Conservation (phyloP, 2,329 filamentous ascomycete genomes). For the Hymenoscyphus albidus region DNA sequence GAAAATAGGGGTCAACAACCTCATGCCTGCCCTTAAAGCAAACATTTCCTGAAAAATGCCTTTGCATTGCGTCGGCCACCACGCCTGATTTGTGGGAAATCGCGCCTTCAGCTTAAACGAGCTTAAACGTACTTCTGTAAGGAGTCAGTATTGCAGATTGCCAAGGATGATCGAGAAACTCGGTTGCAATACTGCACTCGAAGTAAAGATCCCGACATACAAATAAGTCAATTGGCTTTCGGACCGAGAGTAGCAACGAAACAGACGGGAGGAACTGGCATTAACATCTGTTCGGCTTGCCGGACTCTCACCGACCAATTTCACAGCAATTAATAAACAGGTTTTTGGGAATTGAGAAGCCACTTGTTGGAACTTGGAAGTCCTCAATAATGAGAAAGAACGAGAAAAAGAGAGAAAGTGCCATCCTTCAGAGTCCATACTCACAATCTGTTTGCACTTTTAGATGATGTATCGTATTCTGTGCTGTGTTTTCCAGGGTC, state of each 20-base stretch:
- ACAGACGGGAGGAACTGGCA: not conserved
- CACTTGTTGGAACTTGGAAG: not conserved
- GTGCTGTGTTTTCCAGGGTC: not conserved
- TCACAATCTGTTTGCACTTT: not conserved
- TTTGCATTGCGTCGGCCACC: not conserved
- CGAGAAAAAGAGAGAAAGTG: not conserved
- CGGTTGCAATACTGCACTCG: too few relatives aligned
- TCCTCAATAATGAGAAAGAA: not conserved
- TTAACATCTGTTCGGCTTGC: not conserved
- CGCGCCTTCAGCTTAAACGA: not conserved
- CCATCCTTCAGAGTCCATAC: not conserved
- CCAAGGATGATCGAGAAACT: not conserved
- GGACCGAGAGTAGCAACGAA: not conserved
- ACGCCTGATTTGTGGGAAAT: not conserved
- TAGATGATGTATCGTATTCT: not conserved
- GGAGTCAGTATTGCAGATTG: not conserved
- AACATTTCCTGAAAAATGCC: not conserved
- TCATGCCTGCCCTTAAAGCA: not conserved
- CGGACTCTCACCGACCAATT: not conserved
- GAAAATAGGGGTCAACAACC: not conserved
- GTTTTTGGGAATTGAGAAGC: not conserved
- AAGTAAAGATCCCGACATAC: not conserved
- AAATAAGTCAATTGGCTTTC: not conserved
- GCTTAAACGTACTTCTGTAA: not conserved
- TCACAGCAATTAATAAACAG: not conserved